Evolutionary conservation across 2,329 filamentous ascomycete genomes (phyloP).

Genomic region (Colletotrichum eleusines): DNA sequence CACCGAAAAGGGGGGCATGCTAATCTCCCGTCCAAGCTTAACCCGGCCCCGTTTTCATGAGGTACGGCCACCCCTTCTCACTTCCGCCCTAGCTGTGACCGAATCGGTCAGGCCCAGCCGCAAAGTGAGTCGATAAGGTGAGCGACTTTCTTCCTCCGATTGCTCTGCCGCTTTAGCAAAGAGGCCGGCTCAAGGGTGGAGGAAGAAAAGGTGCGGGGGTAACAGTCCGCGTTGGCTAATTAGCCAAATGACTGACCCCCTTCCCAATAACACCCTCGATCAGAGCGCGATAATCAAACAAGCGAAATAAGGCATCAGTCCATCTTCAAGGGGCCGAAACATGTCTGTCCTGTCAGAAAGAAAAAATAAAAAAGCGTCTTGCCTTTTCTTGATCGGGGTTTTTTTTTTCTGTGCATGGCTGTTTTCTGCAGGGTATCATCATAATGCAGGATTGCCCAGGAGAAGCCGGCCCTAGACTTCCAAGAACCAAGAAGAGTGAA

Average conservation of each 20-base stretch:
- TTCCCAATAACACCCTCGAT: conserved; percentile 10
- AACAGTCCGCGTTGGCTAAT: conserved; percentile 20
- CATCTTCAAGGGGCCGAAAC: conserved; percentile 36
- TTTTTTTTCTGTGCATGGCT: conserved; percentile 15
- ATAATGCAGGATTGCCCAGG: conserved; percentile 39
- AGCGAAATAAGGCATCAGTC: conserved; percentile 40
- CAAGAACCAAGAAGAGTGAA: conserved; percentile 20
- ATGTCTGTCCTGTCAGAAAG: conserved; percentile 3
- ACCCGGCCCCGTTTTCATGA: background rate
- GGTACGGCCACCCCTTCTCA: conserved; percentile 5
- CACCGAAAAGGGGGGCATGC: conserved; percentile 12
- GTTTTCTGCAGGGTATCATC: conserved; percentile 41
- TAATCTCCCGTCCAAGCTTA: conserved; percentile 27
- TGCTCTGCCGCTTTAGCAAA: conserved; percentile 11
- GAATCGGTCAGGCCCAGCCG: conserved; percentile 7
- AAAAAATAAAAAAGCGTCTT: conserved; percentile 15
- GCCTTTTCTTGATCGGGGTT: conserved; percentile 8
- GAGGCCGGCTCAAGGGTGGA: background rate
- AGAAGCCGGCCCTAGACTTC: conserved; percentile 24
- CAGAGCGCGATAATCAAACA: conserved; percentile 38
- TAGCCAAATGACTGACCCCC: conserved; percentile 18
- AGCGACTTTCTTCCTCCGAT: conserved; percentile 18
- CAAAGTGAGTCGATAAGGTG: conserved; percentile 9
- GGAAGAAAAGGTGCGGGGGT: conserved; percentile 25
- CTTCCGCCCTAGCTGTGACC: background rate